phyloP scores from a whole-genome alignment of 371 early-diverging fungal species.

The Mortierella sp. region DNA sequence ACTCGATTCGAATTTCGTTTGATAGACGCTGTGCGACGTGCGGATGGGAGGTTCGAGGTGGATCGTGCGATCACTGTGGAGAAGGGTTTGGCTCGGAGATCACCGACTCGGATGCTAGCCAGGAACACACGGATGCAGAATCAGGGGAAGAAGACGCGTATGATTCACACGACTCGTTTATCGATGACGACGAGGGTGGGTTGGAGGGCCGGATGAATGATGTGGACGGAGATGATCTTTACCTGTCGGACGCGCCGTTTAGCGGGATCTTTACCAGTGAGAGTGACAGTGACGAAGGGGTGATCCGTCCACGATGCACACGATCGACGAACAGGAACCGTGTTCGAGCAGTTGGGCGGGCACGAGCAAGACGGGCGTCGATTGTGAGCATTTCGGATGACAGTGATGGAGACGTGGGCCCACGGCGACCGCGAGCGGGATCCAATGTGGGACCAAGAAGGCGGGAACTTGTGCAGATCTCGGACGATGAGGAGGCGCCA shows the following conservation, averaged over 20 bases:
- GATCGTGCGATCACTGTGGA: conserved; percentile 29
- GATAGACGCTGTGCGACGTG: conserved; percentile 44
- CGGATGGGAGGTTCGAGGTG: conserved; percentile 46
- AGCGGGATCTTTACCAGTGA: no score
- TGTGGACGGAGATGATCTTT: conserved; percentile 12
- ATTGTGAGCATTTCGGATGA: background rate
- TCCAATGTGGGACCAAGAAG: no score
- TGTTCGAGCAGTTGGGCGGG: background rate
- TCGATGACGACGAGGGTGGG: conserved; percentile 24
- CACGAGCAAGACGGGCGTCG: background rate
- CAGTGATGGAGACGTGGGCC: background rate
- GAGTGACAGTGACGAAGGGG: background rate
- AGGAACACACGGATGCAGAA: conserved; percentile 24
- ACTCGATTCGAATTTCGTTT: background rate
- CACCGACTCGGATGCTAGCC: conserved; percentile 40
- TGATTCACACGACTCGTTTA: conserved; percentile 51
- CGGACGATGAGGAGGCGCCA: no score
- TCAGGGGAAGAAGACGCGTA: conserved; percentile 47
- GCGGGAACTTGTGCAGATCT: no score
- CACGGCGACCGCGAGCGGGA: no score
- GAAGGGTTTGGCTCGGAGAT: conserved; percentile 37
- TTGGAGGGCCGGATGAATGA: conserved; percentile 6
- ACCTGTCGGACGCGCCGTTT: conserved; percentile 13
- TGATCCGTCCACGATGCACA: background rate
- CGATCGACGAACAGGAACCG: background rate